These are phyloP conservation scores for Suhomyces ambrosiae DNA, from an alignment of 1,139 yeast species.

Conservation along the genomic window DNA sequence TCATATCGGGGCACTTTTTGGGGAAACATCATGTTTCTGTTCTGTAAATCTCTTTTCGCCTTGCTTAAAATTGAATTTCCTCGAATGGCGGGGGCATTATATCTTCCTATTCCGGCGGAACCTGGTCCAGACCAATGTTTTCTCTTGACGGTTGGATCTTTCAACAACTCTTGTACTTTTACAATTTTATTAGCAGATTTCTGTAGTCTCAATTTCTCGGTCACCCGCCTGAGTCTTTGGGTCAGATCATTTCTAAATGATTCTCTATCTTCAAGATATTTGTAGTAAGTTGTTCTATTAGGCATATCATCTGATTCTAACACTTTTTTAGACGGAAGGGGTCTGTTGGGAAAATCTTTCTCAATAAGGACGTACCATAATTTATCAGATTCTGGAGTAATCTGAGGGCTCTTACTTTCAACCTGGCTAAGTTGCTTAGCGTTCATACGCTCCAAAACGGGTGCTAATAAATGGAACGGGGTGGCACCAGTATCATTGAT, in stretches of 20 bases:
- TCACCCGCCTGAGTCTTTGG: constrained; percentile 47
- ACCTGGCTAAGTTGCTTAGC: constrained; percentile 49
- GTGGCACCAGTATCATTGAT: constrained; percentile 48
- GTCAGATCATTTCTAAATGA: constrained; percentile 53
- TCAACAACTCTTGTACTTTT: constrained; percentile 37
- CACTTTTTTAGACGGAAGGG: constrained; percentile 17
- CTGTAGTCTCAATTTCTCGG: constrained; percentile 42
- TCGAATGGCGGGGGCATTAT: constrained; percentile 8
- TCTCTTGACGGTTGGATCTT: constrained; percentile 43
- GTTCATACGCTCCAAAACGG: constrained; percentile 46
- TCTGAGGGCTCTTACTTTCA: constrained; percentile 46
- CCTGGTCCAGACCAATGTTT: constrained; percentile 13
- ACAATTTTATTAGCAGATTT: constrained; percentile 51
- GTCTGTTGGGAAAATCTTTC: constrained; percentile 54
- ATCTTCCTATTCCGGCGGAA: constrained; percentile 11
- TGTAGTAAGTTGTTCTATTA: constrained; percentile 43
- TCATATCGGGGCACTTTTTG: constrained; percentile 20
- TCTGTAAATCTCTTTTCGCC: constrained; percentile 38
- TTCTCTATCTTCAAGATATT: constrained; percentile 47
- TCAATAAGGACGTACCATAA: constrained; percentile 50
- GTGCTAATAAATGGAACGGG: constrained; percentile 50
- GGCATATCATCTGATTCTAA: constrained; percentile 29
- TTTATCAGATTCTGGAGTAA: constrained; percentile 52
- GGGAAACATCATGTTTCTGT: constrained; percentile 39
- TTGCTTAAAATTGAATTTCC: constrained; percentile 36